phyloP scores from a whole-genome alignment of 371 early-diverging fungal species.

The Rhizopus sp. region DNA sequence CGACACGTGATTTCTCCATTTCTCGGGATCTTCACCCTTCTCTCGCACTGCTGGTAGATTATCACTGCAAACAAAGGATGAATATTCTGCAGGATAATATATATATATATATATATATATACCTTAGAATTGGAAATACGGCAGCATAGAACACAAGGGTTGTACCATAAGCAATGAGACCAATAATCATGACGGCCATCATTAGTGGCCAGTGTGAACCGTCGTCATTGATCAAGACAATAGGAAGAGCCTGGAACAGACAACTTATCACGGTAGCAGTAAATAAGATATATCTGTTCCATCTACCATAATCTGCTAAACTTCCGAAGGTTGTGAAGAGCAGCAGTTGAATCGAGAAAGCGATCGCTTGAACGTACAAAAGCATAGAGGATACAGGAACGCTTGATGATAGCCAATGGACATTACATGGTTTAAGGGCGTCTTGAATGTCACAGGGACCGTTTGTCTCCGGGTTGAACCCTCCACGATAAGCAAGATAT shows the following conservation, averaged over 20 bases:
- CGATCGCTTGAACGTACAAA: slow-evolving; percentile 50
- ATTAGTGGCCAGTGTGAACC: slow-evolving; percentile 45
- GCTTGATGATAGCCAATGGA: slow-evolving; percentile 27
- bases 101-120: slow-evolving; percentile 2
- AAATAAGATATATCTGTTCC: slow-evolving; percentile 46
- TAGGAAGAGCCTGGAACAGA: slow-evolving; percentile 42
- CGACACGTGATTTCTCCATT: slow-evolving; percentile 52
- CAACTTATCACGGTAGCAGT: slow-evolving; percentile 42
- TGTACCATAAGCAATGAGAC: slow-evolving; percentile 48
- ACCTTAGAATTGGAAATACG: slow-evolving; percentile 51
- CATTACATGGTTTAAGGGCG: slow-evolving; percentile 32
- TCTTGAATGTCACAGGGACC: slow-evolving; percentile 35
- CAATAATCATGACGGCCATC: slow-evolving; percentile 47
- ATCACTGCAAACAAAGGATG: slow-evolving; percentile 21
- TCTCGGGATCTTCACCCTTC: slow-evolving; percentile 23
- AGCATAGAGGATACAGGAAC: slow-evolving; percentile 49
- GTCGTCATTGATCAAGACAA: slow-evolving; percentile 40
- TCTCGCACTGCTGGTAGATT: slow-evolving; percentile 42
- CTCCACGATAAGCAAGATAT: slow-evolving; percentile 38
- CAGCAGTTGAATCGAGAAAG: slow-evolving; percentile 47
- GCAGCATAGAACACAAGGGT: slow-evolving; percentile 54
- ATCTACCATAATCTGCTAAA: slow-evolving; percentile 49
- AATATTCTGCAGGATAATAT: not conserved
- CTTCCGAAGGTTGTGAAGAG: slow-evolving; percentile 49
- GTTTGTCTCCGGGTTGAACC: slow-evolving; percentile 30